Evolutionary conservation across 1,284 basidiomycete species (phyloP), one percentile per base, ranked within the genome.

Genomic region (Ganoderma resinaceum): DNA sequence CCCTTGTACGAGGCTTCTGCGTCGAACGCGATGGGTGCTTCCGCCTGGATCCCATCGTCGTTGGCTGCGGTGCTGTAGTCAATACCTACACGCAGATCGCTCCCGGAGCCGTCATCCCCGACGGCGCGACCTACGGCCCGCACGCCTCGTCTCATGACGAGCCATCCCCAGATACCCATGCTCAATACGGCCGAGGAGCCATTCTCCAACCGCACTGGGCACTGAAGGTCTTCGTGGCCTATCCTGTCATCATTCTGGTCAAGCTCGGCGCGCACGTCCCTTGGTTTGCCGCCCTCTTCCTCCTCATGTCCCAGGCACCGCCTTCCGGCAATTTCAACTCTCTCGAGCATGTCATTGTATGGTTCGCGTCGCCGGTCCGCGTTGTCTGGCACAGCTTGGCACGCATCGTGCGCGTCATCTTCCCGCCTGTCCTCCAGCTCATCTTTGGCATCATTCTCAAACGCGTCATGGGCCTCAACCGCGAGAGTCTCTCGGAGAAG

Each of bases 21-120:
- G 82, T 85, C 23, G 84, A 86, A 72, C 77, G 81, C 23, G 82
- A 84, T 61, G 83, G 83, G 1, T 79, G 71, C 65, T 83, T 86
- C 76, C 78, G 80, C 31, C 76, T 85, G 7, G 82, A 79, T 12
- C 75, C 74, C 8, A 79, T 85, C 59, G 77, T 76, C 31, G 78
- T 85, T 62, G 83, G 83, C 9, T 70, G 75, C 8, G 76, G 78
- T 31, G 82, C 82, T 14, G 76, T 82, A 9, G 71, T 86, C 60
- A 85, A 85, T 74, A 82, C 82, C 0, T 84, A 81, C 69, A 84
- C 84, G 7, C 79, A 79, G 58, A 75, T 85, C 42, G 73, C 82
- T 0, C 83, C 83, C 7, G 83, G 83, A n/a, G 77, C 82, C 8
- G 66, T 71, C 31, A 80, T 85, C 57, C 70, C 78, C 0, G 79